phyloP scores from a whole-genome alignment of 2,329 filamentous ascomycete genomes.

The Chrysoporthe cubensis region DNA sequence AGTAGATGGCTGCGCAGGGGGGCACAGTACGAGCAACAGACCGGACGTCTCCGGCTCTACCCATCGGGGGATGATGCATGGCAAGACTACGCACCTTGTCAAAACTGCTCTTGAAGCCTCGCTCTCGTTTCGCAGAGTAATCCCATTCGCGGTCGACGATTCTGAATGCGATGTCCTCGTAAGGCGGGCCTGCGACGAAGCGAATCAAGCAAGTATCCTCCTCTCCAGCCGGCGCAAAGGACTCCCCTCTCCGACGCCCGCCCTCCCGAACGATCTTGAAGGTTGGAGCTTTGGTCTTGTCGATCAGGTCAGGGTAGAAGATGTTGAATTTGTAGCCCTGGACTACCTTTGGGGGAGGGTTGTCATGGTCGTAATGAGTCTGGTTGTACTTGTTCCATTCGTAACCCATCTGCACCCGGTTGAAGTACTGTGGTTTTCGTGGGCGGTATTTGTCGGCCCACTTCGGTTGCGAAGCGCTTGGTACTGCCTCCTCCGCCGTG shows the following conservation, averaged over 20 bases:
- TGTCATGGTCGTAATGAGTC: constrained; percentile 98
- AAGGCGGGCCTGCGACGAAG: constrained; percentile 93
- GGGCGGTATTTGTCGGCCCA: constrained; percentile 88
- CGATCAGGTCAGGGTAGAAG: constrained; percentile 96
- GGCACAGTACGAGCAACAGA: constrained; percentile 29
- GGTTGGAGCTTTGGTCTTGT: constrained; percentile 91
- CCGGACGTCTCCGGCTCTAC: background rate
- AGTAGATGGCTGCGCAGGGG: background rate
- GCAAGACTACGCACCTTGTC: constrained; percentile 74
- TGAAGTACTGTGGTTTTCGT: constrained; percentile 95
- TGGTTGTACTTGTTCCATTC: constrained; percentile 99
- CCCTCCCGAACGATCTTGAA: constrained; percentile 95
- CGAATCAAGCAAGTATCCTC: constrained; percentile 96
- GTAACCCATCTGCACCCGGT: constrained; percentile 97
- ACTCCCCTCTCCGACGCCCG: constrained; percentile 86
- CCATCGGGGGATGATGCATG: constrained; percentile 25
- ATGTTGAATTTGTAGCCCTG: constrained; percentile 99
- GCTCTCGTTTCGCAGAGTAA: constrained; percentile 92
- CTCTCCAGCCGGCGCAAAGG: constrained; percentile 89
- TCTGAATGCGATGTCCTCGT: constrained; percentile 94
- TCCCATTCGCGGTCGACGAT: constrained; percentile 99
- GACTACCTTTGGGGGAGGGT: constrained; percentile 95
- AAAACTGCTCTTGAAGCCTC: constrained; percentile 95
- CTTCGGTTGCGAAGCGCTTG: constrained; percentile 65
- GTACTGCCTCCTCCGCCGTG: constrained; percentile 81